Percentiles rank a stretch among this genome's conserved stretches.
phyloP scores from a whole-genome alignment of 768 basidiomycete species.

The Mycena chlorophos region DNA sequence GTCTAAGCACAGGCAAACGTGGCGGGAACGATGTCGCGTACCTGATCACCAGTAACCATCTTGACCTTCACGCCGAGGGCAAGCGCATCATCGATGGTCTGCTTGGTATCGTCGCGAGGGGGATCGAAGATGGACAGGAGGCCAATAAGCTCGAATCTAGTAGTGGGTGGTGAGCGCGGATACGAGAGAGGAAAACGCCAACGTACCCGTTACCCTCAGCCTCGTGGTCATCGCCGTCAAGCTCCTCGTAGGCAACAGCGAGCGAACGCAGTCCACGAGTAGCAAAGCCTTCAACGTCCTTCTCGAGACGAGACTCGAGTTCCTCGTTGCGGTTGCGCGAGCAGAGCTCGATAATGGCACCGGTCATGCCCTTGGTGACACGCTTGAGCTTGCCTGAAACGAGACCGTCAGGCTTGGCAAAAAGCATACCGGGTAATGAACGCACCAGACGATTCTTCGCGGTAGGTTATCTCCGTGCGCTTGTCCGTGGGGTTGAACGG shows the following conservation, averaged over 20 bases:
- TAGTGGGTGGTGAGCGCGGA: conserved; percentile 92
- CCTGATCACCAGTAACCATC: conserved; percentile 99
- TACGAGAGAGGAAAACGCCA: conserved; percentile 93
- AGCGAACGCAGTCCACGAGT: conserved; percentile 95
- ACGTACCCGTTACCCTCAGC: conserved; percentile 95
- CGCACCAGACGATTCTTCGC: conserved; percentile 76
- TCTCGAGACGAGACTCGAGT: conserved; percentile 86
- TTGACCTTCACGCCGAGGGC: conserved; percentile 97
- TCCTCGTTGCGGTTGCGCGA: conserved; percentile 95
- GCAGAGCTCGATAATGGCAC: conserved; percentile 97
- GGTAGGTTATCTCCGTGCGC: conserved; percentile 98
- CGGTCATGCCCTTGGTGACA: conserved; percentile 99
- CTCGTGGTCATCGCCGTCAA: conserved; percentile 80
- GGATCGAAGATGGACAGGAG: conserved; percentile 97
- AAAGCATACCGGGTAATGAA: neutral
- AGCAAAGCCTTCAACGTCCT: conserved; percentile 95
- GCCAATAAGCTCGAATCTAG: conserved; percentile 97
- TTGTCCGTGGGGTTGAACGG: conserved; percentile 99
- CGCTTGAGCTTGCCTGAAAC: conserved; percentile 80
- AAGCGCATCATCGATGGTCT: conserved; percentile 96
- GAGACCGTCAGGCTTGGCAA: neutral
- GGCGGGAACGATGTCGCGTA: neutral
- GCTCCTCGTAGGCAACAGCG: conserved; percentile 92
- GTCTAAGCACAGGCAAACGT: neutral
- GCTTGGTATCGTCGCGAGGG: conserved; percentile 96